phyloP scores from a whole-genome alignment of 495 filamentous ascomycete genomes.

The Massariosphaeria phaeospora region DNA sequence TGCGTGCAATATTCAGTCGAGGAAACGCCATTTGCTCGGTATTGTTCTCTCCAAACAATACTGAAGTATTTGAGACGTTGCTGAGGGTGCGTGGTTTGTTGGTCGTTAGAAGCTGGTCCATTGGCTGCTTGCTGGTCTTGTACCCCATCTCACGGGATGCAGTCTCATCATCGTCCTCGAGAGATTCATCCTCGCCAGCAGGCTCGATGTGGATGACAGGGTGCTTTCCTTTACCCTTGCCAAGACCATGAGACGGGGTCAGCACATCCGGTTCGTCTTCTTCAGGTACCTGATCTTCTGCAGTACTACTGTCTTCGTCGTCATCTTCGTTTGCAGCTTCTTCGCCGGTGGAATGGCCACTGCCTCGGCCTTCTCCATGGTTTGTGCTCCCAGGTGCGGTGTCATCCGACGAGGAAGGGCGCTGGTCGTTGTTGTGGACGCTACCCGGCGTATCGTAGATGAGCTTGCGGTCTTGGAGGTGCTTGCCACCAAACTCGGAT shows the following conservation, averaged over 20 bases:
- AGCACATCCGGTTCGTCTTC: constrained; percentile 47
- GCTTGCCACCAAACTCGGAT: constrained; percentile 22
- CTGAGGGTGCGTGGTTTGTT: constrained; percentile 32
- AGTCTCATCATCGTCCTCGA: constrained; percentile 17
- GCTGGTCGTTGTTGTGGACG: constrained; percentile 20
- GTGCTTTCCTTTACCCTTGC: constrained; percentile 35
- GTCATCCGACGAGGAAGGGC: constrained; percentile 3
- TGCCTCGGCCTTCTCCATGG: constrained; percentile 10
- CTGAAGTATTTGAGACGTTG: constrained; percentile 31
- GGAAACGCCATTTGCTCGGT: constrained; percentile 14
- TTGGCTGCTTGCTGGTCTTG: constrained; percentile 8
- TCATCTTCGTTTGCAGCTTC: constrained; percentile 27
- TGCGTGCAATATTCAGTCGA: constrained; percentile 20
- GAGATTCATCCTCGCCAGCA: constrained; percentile 16
- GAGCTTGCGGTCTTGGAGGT: constrained; percentile 25
- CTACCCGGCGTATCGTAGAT: constrained; percentile 8
- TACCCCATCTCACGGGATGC: constrained; percentile 30
- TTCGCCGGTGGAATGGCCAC: constrained; percentile 21
- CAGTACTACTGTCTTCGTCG: constrained; percentile 25
- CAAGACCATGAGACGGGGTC: constrained; percentile 51
- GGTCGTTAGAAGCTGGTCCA: background rate
- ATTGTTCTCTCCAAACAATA: constrained; percentile 22
- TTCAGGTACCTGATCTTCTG: constrained; percentile 51
- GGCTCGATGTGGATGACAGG: constrained; percentile 26
- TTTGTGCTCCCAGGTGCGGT: constrained; percentile 11